Conservation (phyloP, 176 grass and related monocot species). For the Rhynchospora pubera region DNA sequence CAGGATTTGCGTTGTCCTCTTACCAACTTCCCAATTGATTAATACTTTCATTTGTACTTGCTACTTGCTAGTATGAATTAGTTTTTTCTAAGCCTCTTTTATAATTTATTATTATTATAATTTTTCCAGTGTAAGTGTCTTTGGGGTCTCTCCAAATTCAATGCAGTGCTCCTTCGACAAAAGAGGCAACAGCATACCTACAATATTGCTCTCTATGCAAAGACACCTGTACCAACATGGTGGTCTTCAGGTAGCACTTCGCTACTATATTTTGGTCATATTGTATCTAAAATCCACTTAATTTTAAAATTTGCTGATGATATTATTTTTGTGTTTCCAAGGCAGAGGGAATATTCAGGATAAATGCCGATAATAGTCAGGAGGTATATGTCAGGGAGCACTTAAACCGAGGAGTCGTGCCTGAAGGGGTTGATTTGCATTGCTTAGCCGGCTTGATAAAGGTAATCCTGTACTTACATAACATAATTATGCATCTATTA, state of each 20-base stretch:
- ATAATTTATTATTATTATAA: background rate
- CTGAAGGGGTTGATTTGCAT: constrained; percentile 66
- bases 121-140: constrained; percentile 60
- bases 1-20: background rate
- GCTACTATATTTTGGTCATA: background rate
- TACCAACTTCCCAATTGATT: constrained; percentile 14
- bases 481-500: background rate
- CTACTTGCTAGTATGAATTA: background rate
- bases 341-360: constrained; percentile 96
- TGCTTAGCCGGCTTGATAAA: constrained; percentile 94
- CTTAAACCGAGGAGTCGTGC: constrained; percentile 73
- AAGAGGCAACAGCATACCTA: constrained; percentile 84
- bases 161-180: constrained; percentile 87
- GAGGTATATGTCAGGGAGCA: constrained; percentile 61
- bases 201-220: constrained; percentile 76
- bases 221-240: constrained; percentile 52
- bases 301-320: constrained; percentile 3
- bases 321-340: constrained; percentile 29
- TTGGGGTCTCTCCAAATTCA: constrained; percentile 84
- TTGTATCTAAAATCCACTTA: background rate
- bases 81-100: background rate
- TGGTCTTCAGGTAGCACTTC: constrained; percentile 62
- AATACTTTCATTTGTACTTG: background rate
- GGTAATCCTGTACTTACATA: constrained; percentile 33
- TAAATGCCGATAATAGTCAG: constrained; percentile 82